Evolutionary conservation across 805 yeast species (phyloP).

Genomic region (Starmerella apis): DNA sequence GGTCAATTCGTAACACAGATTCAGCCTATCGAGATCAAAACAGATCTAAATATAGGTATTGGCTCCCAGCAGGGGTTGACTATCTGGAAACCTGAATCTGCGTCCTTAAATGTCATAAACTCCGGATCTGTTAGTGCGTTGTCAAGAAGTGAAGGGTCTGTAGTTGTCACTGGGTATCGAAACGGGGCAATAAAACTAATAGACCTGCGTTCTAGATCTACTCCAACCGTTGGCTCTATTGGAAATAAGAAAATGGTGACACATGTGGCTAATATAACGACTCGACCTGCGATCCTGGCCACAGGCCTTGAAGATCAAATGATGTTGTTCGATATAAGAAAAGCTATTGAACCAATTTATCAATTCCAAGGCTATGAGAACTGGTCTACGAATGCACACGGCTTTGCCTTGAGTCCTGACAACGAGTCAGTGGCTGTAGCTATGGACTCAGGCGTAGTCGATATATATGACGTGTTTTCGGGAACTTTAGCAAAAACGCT

Average conservation of each 20-base stretch:
- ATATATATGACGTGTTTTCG: slow-evolving; percentile 10
- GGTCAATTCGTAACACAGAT: slow-evolving; percentile 7
- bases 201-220: not conserved
- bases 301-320: slow-evolving; percentile 21
- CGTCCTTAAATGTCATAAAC: not conserved
- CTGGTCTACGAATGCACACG: slow-evolving; percentile 16
- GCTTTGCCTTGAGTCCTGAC: slow-evolving; percentile 15
- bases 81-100: slow-evolving; percentile 3
- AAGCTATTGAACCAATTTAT: not conserved
- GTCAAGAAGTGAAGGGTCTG: not conserved
- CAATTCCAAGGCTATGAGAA: slow-evolving; percentile 19
- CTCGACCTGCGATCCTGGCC: slow-evolving; percentile 2
- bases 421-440: slow-evolving; percentile 14
- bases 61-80: not conserved
- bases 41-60: not conserved
- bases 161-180: slow-evolving; percentile 6
- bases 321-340: slow-evolving; percentile 19
- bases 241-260: slow-evolving; percentile 13
- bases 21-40: not conserved
- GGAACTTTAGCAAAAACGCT: not conserved
- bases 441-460: slow-evolving; percentile 14
- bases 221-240: not conserved
- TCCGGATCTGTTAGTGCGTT: slow-evolving; percentile 4
- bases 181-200: not conserved
- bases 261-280: slow-evolving; percentile 5